Conservation (phyloP, 2,329 filamentous ascomycete species). For the Fusarium circinatum region DNA sequence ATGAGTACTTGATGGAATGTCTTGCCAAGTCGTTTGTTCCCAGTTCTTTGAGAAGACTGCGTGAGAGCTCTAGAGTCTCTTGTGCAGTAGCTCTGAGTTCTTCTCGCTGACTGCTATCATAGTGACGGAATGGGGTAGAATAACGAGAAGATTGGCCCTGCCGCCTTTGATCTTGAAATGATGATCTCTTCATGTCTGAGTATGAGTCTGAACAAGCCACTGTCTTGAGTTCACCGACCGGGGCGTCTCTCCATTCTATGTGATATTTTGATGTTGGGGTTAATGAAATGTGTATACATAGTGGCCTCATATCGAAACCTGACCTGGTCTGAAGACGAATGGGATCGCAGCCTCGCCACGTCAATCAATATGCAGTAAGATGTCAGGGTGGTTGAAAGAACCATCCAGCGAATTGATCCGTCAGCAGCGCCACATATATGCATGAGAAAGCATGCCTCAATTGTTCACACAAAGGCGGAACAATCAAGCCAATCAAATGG, state of each 20-base stretch:
- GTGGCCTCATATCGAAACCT: too few relatives aligned
- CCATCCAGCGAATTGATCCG: background rate
- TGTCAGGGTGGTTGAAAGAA: accelerated
- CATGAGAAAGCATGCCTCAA: background rate
- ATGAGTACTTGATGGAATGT: background rate
- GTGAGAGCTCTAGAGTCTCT: background rate
- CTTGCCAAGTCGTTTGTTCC: background rate
- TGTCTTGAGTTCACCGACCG: accelerated
- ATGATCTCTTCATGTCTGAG: background rate
- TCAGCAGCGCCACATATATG: background rate
- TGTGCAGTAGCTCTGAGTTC: background rate
- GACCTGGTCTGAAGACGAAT: background rate
- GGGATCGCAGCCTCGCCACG: background rate
- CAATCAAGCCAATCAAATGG: background rate
- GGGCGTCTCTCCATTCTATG: background rate
- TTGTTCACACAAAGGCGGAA: background rate
- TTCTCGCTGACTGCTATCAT: background rate
- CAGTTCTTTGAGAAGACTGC: background rate
- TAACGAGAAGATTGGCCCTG: background rate
- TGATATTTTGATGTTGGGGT: accelerated
- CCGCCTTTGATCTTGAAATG: background rate
- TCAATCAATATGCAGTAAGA: background rate
- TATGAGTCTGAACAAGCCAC: background rate
- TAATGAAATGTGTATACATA: background rate
- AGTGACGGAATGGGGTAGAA: background rate